Evolutionary conservation across 2,329 filamentous ascomycete species (phyloP), one percentile per base, ranked within the genome.

Genomic region (Cercospora citrullina): DNA sequence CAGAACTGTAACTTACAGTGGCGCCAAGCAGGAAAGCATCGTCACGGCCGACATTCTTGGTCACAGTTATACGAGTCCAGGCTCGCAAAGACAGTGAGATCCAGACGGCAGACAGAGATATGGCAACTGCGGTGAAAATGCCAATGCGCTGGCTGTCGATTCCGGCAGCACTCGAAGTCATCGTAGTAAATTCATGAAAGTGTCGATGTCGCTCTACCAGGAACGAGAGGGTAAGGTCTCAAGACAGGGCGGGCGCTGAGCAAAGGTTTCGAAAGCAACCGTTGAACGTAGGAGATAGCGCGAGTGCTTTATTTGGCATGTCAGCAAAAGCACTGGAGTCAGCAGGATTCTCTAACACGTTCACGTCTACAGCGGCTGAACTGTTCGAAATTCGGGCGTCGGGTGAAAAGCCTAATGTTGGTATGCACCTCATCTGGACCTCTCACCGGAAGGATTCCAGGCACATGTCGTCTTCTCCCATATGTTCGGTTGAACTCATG

Each of bases 41-140:
- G 65, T 84, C 82, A 78, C 80, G 81, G 2, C 82, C 81, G 65
- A 82, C 80, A 55, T 74, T 80, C 16, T 76, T 72, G 39, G 81
- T 79, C 30, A 82, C 70, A 33, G 72, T 74, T 1, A 75, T 75
- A 45, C 81, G 77, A 10, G 81, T 81, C 75, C 78, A 83, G 55
- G 79, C 73, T 42, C 81, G 75, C 7, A 82, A 72, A 1, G 75
- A 59, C 7, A 82, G 74, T 57, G 81, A 78, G 45, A 80, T 31
- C 77, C 80, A 82, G 21, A 60, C 60, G n/a, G 57, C 62, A 23
- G 31, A 21, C 5, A 72, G 58, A 30, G 68, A 71, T 9, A 71
- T 23, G 0, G 58, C 66, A 2, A 61, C 53, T 5, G 63, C 36
- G 31, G 45, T 39, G 26, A 69, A 63, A 39, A 68, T 65, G 4